phyloP scores from a whole-genome alignment of 1,139 yeast species.

The Taphrina pruni region DNA sequence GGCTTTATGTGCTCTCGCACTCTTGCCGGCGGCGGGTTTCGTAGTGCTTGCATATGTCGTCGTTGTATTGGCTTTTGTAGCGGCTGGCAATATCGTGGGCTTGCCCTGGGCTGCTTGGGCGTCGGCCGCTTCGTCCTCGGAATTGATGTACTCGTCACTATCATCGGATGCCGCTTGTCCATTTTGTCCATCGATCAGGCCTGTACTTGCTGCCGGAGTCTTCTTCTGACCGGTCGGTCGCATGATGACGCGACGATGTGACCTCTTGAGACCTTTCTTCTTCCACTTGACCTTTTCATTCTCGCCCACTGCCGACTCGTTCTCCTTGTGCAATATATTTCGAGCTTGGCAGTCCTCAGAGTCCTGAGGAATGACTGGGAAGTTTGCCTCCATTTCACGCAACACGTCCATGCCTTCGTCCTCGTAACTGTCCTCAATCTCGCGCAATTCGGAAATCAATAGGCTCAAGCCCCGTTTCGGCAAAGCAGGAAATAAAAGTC shows the following conservation, averaged over 20 bases:
- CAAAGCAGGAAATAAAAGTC: constrained; percentile 22
- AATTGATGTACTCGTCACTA: constrained; percentile 37
- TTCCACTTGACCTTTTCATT: constrained; percentile 33
- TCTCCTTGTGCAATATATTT: not conserved
- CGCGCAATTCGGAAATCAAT: constrained; percentile 27
- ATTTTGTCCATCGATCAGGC: not conserved
- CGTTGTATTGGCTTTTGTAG: not conserved
- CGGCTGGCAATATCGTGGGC: too few relatives aligned
- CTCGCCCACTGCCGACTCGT: not conserved
- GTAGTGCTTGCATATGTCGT: not conserved
- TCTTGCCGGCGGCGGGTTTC: not conserved
- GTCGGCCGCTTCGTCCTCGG: constrained; percentile 29
- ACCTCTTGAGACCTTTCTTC: constrained; percentile 35
- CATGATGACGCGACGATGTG: constrained; percentile 38
- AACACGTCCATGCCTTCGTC: constrained; percentile 36
- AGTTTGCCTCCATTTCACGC: constrained; percentile 24
- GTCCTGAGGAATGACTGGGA: constrained; percentile 3
- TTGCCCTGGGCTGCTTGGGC: constrained; percentile 17
- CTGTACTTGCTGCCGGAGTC: not conserved
- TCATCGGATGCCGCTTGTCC: constrained; percentile 7
- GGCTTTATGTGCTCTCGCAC: not conserved
- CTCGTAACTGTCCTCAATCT: constrained; percentile 32
- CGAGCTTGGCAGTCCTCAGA: not conserved
- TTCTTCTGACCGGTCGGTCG: constrained; percentile 22
- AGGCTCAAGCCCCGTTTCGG: constrained; percentile 23